phyloP scores from a whole-genome alignment of 202 grass and related monocot species.

The Carex sylvatica region DNA sequence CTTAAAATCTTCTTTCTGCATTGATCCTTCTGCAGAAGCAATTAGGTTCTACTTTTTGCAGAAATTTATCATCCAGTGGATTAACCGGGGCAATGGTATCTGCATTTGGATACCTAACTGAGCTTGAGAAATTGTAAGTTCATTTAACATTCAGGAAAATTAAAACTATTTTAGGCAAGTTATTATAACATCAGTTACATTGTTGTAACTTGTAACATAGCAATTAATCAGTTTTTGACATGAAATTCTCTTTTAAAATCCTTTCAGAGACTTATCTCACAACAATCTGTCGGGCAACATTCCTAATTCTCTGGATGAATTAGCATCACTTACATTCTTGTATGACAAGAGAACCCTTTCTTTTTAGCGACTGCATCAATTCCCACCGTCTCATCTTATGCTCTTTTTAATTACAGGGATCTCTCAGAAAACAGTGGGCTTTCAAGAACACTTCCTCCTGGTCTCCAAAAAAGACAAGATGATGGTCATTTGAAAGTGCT shows the following conservation, averaged over 20 bases:
- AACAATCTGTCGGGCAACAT: slow-evolving; percentile 48
- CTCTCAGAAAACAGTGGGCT: slow-evolving; percentile 33
- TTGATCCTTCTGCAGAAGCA: neutral
- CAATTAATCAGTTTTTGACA: neutral
- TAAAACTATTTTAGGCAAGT: neutral
- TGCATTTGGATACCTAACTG: slow-evolving; percentile 21
- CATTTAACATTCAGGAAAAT: neutral
- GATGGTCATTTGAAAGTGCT: slow-evolving; percentile 13
- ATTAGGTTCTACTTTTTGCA: slow-evolving; percentile 5
- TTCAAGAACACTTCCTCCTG: slow-evolving; percentile 28
- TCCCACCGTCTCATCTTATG: neutral
- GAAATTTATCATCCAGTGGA: slow-evolving; percentile 36
- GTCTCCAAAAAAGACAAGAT: slow-evolving; percentile 26
- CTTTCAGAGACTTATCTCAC: slow-evolving; percentile 54
- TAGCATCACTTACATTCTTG: slow-evolving; percentile 40
- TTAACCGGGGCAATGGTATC: slow-evolving; percentile 11
- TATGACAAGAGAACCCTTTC: slow-evolving; percentile 9
- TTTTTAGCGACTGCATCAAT: neutral
- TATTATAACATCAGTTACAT: neutral
- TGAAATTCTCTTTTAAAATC: neutral
- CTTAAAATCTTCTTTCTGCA: neutral
- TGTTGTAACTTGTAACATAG: neutral
- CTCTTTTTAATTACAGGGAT: slow-evolving; percentile 19
- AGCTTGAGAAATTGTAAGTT: neutral
- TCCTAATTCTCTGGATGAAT: slow-evolving; percentile 38